Conservation (phyloP, 202 grass and related monocot species). For the Eragrostis tef region DNA sequence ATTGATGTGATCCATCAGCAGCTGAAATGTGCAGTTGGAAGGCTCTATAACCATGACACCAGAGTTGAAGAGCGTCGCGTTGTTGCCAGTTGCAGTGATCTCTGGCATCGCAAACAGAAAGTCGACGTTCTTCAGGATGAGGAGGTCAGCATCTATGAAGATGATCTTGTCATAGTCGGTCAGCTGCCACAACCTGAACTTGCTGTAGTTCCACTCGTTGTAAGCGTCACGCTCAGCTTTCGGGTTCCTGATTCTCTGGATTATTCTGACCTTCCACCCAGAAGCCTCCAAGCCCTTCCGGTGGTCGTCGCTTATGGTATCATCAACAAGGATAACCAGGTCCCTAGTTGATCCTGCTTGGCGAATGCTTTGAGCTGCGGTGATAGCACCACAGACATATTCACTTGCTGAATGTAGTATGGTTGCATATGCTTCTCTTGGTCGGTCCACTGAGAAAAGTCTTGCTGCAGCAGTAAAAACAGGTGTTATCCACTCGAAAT, state of each 20-base stretch:
- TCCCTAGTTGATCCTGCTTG: slow-evolving; percentile 73
- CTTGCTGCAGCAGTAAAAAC: slow-evolving; percentile 51
- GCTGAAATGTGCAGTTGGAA: slow-evolving; percentile 83
- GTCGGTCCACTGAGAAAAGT: slow-evolving; percentile 58
- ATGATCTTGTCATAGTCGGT: slow-evolving; percentile 88
- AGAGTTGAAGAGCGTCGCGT: slow-evolving; percentile 78
- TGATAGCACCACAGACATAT: slow-evolving; percentile 90
- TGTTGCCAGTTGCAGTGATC: slow-evolving; percentile 75
- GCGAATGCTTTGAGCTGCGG: slow-evolving; percentile 81
- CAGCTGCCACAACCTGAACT: slow-evolving; percentile 90
- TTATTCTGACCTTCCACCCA: slow-evolving; percentile 71
- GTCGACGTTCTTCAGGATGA: slow-evolving; percentile 83
- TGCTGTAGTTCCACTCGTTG: slow-evolving; percentile 97
- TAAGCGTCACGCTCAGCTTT: slow-evolving; percentile 64
- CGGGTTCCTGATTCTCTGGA: slow-evolving; percentile 87
- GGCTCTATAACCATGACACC: slow-evolving; percentile 94
- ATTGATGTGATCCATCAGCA: slow-evolving; percentile 70
- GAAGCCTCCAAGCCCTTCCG: slow-evolving; percentile 63
- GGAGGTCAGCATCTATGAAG: slow-evolving; percentile 90
- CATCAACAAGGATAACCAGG: slow-evolving; percentile 79
- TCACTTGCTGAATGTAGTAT: slow-evolving; percentile 86
- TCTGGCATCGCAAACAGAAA: slow-evolving; percentile 82
- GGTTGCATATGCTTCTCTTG: slow-evolving; percentile 83
- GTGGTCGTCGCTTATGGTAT: slow-evolving; percentile 62
- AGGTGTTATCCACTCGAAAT: background rate